Percentiles rank a stretch among this genome's conserved stretches.
Conservation (phyloP, 1,284 basidiomycete genomes). For the Boletus hoseneyae region DNA sequence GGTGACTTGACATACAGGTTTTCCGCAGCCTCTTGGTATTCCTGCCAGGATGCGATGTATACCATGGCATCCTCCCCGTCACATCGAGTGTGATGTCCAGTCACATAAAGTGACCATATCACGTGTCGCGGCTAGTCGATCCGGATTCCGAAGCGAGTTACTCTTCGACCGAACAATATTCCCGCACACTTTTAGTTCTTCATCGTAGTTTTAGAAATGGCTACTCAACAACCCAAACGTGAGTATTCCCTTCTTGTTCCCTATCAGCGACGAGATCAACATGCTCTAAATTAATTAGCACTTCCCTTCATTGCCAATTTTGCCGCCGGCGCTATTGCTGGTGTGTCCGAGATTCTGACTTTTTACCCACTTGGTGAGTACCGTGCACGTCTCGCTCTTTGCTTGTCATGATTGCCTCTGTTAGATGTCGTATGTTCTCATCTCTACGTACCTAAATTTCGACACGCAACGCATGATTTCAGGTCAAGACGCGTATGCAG, state of each 20-base stretch:
- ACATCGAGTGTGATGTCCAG: constrained; percentile 9
- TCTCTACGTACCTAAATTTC: constrained; percentile 15
- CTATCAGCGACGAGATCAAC: constrained; percentile 7
- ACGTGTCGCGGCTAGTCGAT: constrained; percentile 16
- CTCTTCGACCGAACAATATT: not conserved
- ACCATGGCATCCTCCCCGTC: constrained; percentile 42
- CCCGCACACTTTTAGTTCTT: not conserved
- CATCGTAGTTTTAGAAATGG: constrained; percentile 27
- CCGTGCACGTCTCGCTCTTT: constrained; percentile 29
- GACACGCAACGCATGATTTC: constrained; percentile 16
- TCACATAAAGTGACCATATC: constrained; percentile 18
- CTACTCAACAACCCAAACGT: constrained; percentile 45
- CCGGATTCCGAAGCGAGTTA: constrained; percentile 8
- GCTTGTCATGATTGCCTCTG: not conserved
- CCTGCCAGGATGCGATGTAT: constrained; percentile 81
- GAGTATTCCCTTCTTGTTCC: constrained; percentile 12
- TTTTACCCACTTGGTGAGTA: constrained; percentile 88
- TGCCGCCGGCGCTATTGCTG: constrained; percentile 87
- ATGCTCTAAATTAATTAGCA: constrained; percentile 41
- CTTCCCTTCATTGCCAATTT: constrained; percentile 88
- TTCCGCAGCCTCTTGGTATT: constrained; percentile 83
- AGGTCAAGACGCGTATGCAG: constrained; percentile 99
- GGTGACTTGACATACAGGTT: constrained; percentile 77
- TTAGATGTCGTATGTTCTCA: constrained; percentile 52
- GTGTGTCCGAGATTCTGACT: constrained; percentile 84